A percentile compares a stretch with the other conserved stretches of the same genome.
phyloP scores from a whole-genome alignment of 371 early-diverging fungal species.

The Apophysomyces variabilis region DNA sequence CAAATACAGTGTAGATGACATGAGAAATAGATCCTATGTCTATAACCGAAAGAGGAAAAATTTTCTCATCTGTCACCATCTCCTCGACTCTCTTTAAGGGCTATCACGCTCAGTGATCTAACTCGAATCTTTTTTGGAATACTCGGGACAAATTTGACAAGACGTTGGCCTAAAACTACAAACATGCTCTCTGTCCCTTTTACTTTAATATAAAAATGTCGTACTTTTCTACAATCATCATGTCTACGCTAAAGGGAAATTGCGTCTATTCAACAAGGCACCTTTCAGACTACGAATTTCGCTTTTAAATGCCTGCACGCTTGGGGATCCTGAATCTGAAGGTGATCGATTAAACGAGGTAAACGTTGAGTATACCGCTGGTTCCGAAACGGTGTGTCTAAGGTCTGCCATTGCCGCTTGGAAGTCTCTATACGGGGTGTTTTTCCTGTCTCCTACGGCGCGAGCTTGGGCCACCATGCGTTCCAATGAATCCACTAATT shows the following conservation, averaged over 20 bases:
- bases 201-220: too few species aligned
- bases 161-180: too few species aligned
- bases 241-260: constrained; percentile 26
- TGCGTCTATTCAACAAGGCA: constrained; percentile 33
- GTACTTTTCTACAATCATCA: too few species aligned
- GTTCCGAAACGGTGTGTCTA: constrained; percentile 11
- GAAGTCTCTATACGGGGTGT: constrained; percentile 18
- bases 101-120: too few species aligned
- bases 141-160: too few species aligned
- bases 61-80: too few species aligned
- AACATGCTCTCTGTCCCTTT: too few species aligned
- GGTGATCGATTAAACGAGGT: constrained; percentile 12
- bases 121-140: too few species aligned
- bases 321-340: constrained; percentile 33
- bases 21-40: too few species aligned
- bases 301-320: constrained; percentile 35
- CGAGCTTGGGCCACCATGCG: constrained; percentile 8
- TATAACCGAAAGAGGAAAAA: too few species aligned
- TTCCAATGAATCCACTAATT: constrained; percentile 4
- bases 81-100: too few species aligned
- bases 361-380: constrained; percentile 16
- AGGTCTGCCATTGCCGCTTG: constrained; percentile 16
- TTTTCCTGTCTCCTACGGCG: not conserved
- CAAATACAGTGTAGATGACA: too few species aligned
- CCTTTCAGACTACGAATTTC: constrained; percentile 39